phyloP scores from a whole-genome alignment of 106 monocot species.

The Allium sativum region DNA sequence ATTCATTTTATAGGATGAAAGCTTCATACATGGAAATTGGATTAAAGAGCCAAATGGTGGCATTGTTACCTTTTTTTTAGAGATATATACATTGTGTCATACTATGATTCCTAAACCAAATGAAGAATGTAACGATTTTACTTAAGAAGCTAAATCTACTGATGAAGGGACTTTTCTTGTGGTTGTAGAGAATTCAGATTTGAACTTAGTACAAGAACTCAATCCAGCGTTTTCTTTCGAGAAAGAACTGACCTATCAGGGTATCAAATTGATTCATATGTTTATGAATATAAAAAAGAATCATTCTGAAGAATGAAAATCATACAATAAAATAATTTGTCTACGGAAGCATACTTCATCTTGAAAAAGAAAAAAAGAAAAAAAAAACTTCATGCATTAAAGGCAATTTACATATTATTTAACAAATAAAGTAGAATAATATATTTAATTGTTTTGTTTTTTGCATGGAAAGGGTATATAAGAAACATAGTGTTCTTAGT shows the following conservation, averaged over 20 bases:
- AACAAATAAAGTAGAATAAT: no score
- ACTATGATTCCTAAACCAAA: slow-evolving; percentile 57
- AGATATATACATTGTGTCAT: slow-evolving; percentile 64
- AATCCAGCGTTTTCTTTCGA: slow-evolving; percentile 50
- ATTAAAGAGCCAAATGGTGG: slow-evolving; percentile 27
- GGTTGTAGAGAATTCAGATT: slow-evolving; percentile 67
- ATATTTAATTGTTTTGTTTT: no score
- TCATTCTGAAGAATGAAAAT: no score
- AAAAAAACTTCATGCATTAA: no score
- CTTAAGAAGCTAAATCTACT: slow-evolving; percentile 67
- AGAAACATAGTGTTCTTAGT: no score
- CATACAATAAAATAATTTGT: no score
- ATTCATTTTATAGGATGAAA: slow-evolving; percentile 56
- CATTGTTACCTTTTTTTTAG: slow-evolving; percentile 47
- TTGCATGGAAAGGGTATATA: no score
- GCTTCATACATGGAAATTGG: slow-evolving; percentile 60
- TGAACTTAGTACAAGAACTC: slow-evolving; percentile 62
- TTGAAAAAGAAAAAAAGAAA: no score
- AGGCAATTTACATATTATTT: no score
- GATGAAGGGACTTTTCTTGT: slow-evolving; percentile 81
- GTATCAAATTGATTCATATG: slow-evolving; percentile 12
- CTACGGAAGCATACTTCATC: no score
- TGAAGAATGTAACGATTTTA: slow-evolving; percentile 35
- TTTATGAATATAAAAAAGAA: no score
- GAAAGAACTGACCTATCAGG: slow-evolving; percentile 32